A percentile compares a stretch with the other conserved stretches of the same genome.
phyloP scores from a whole-genome alignment of 495 filamentous ascomycete species.

The Penicillium goetzii region DNA sequence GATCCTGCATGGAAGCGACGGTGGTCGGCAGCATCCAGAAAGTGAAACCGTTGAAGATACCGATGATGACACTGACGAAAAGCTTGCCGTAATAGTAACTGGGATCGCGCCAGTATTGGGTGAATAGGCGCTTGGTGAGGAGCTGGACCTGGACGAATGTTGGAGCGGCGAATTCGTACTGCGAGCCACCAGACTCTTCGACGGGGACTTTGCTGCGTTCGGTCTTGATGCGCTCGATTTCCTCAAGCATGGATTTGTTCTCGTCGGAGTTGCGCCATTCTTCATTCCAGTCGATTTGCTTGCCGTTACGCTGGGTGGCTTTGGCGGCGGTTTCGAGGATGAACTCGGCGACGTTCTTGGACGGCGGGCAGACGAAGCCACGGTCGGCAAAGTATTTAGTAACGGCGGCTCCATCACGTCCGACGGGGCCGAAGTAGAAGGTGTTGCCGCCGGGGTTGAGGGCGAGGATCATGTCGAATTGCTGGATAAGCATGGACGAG shows the following conservation, averaged over 20 bases:
- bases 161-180: conserved; percentile 67
- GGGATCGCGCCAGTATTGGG: conserved; percentile 70
- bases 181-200: conserved; percentile 36
- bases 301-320: conserved; percentile 52
- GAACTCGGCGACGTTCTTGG: conserved; percentile 83
- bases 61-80: conserved; percentile 69
- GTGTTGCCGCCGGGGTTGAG: conserved; percentile 71
- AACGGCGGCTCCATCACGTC: conserved; percentile 62
- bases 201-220: conserved; percentile 55
- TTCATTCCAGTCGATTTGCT: conserved; percentile 67
- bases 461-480: conserved; percentile 77
- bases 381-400: conserved; percentile 69
- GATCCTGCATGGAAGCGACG: conserved; percentile 73
- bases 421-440: conserved; percentile 76
- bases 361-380: conserved; percentile 61
- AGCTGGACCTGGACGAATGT: conserved; percentile 59
- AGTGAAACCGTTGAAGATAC: conserved; percentile 82
- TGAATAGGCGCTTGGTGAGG: conserved; percentile 68
- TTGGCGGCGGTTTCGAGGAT: conserved; percentile 81
- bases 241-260: conserved; percentile 52
- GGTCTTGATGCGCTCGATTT: conserved; percentile 63
- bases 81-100: conserved; percentile 78
- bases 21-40: conserved; percentile 75
- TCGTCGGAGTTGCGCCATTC: conserved; percentile 70
- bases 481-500: conserved; percentile 68